Evolutionary conservation across 257 asterid species (phyloP).

Genomic region (Nicotiana sylvestris): DNA sequence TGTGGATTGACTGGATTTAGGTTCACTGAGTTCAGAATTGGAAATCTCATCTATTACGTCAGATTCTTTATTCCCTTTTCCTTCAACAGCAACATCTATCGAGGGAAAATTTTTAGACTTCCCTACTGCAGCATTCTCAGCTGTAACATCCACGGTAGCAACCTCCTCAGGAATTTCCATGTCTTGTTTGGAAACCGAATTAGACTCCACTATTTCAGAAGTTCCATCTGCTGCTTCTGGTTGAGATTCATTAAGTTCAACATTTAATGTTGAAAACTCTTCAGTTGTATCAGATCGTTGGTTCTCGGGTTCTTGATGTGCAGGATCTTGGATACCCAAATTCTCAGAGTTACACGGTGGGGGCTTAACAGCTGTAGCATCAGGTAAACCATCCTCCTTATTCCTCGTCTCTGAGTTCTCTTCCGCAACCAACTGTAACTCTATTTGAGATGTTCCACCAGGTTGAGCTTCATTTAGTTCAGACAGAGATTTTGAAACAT

Average conservation of each 20-base stretch:
- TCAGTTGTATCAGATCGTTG: not conserved
- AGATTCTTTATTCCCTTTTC: conserved; percentile 1
- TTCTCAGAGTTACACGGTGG: not conserved
- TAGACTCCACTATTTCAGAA: conserved; percentile 2
- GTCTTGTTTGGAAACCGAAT: not conserved
- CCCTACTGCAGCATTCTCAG: not conserved
- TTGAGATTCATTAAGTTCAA: conserved; percentile 2
- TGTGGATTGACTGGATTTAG: not conserved
- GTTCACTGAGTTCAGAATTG: not conserved
- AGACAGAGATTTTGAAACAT: conserved; percentile 13
- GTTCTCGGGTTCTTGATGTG: conserved; percentile 6
- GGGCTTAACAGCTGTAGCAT: not conserved
- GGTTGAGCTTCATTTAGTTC: conserved; percentile 9
- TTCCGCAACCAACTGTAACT: not conserved
- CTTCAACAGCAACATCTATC: not conserved
- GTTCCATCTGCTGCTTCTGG: not conserved
- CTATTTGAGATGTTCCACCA: conserved; percentile 1
- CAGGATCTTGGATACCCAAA: conserved; percentile 1
- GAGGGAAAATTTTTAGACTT: not conserved
- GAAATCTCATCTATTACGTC: not conserved
- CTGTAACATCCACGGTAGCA: not conserved
- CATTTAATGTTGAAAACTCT: not conserved
- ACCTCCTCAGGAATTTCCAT: not conserved
- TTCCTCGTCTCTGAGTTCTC: not conserved
- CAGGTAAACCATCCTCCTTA: conserved; percentile 9